phyloP scores from a whole-genome alignment of 2,329 filamentous ascomycete genomes.

The Neopestalotiopsis clavispora region DNA sequence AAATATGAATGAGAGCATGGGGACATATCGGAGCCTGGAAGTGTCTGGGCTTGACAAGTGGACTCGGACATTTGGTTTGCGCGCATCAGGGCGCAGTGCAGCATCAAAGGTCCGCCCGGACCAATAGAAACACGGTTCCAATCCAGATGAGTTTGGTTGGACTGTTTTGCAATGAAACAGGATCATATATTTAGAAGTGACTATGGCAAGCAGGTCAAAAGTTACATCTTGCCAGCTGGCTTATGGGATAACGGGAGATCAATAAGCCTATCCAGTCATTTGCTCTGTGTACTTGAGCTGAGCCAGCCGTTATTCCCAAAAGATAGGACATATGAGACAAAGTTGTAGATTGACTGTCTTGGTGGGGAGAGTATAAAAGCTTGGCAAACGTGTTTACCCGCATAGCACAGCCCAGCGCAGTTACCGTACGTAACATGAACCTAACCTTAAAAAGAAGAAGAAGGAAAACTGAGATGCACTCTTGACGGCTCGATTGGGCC shows the following conservation, averaged over 20 bases:
- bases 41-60: no score
- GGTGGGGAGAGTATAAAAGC: conserved; percentile 11
- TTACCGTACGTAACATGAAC: not conserved
- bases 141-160: not conserved
- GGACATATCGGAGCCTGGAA: no score
- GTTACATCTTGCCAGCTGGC: not conserved
- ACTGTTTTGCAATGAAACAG: not conserved
- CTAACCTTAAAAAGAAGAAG: not conserved
- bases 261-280: not conserved
- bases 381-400: not conserved
- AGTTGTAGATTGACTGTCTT: not conserved
- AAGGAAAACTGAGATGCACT: not conserved
- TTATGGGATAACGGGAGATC: not conserved
- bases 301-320: not conserved
- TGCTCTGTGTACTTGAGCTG: not conserved
- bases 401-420: not conserved
- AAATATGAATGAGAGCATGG: no score
- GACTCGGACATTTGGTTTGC: no score
- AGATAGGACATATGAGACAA: not conserved
- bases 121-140: not conserved
- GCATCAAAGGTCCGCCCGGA: no score
- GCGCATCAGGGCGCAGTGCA: no score
- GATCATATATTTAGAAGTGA: not conserved
- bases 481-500: not conserved
- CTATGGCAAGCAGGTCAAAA: not conserved